These are phyloP conservation scores for Musa acuminata DNA, from an alignment of 176 grass and related monocot genomes.

Conservation along the genomic window DNA sequence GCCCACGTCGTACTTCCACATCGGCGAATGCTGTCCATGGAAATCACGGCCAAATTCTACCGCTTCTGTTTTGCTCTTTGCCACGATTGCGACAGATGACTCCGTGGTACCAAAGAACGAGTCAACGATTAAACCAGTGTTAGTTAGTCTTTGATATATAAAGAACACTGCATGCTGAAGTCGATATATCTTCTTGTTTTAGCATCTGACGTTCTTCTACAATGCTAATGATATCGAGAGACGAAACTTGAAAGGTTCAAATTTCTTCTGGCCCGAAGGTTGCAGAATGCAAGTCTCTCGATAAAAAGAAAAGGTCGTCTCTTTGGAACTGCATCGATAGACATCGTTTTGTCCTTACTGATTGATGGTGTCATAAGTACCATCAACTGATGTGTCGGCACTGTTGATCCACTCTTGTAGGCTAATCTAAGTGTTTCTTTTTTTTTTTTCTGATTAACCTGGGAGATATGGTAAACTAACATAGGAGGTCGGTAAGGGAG, in stretches of 20 bases:
- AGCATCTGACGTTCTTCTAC: too few relatives aligned
- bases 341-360: too few relatives aligned
- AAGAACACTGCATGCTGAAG: too few relatives aligned
- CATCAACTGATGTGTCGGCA: too few relatives aligned
- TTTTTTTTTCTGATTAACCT: fast-evolving
- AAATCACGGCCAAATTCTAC: constrained; percentile 28
- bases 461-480: too few relatives aligned
- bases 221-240: background rate
- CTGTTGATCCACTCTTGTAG: fast-evolving
- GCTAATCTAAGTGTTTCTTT: too few relatives aligned
- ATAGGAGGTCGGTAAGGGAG: too few relatives aligned
- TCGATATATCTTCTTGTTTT: too few relatives aligned
- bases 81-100: background rate
- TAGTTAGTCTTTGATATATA: background rate
- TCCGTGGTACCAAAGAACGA: background rate
- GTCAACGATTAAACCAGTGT: background rate
- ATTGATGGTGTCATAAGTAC: too few relatives aligned
- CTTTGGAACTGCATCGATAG: background rate
- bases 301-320: constrained; percentile 30
- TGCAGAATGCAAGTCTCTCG: constrained; percentile 23
- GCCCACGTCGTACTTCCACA: constrained; percentile 19
- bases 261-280: background rate
- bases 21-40: constrained; percentile 20
- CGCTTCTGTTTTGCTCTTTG: constrained; percentile 1
- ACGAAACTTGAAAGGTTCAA: constrained; percentile 19